Evolutionary conservation across 2,329 filamentous ascomycete genomes (phyloP).

Genomic region (Blumeriella jaapii): DNA sequence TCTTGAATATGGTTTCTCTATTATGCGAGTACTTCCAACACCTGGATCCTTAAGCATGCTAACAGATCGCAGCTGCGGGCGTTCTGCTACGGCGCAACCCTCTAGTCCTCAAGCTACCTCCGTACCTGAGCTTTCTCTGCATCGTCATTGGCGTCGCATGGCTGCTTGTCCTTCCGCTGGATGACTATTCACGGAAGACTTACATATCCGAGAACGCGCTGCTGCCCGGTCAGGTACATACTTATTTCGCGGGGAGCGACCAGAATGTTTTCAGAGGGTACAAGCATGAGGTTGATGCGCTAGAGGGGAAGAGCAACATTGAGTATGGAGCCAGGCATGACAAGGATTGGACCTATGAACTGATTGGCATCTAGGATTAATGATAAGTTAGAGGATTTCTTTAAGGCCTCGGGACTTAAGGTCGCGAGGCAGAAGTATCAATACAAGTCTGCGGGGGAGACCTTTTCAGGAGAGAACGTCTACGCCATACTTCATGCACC

Average conservation of each 20-base stretch:
- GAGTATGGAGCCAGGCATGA: slow-evolving; percentile 34
- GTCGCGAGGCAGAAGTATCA: slow-evolving; percentile 79
- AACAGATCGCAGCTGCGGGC: slow-evolving; percentile 35
- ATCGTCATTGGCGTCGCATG: slow-evolving; percentile 77
- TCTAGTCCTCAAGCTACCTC: slow-evolving; percentile 70
- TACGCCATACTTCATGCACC: slow-evolving; percentile 92
- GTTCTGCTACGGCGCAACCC: slow-evolving; percentile 68
- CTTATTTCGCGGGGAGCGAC: slow-evolving; percentile 93
- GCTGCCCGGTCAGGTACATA: slow-evolving; percentile 90
- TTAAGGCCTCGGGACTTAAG: slow-evolving; percentile 73
- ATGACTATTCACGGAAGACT: slow-evolving; percentile 82
- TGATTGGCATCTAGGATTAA: slow-evolving; percentile 42
- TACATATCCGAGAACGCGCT: slow-evolving; percentile 98
- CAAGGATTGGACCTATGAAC: background rate
- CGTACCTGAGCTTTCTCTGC: slow-evolving; percentile 77
- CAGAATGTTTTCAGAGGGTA: slow-evolving; percentile 91
- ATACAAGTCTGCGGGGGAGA: slow-evolving; percentile 66
- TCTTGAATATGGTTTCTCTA: slow-evolving; percentile 18
- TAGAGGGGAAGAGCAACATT: slow-evolving; percentile 42
- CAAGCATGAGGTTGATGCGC: slow-evolving; percentile 63
- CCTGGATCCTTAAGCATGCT: slow-evolving; percentile 6
- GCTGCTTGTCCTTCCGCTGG: slow-evolving; percentile 79
- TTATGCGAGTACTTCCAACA: slow-evolving; percentile 14
- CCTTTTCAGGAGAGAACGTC: slow-evolving; percentile 72
- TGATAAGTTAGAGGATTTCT: slow-evolving; percentile 61